phyloP scores from a whole-genome alignment of 2,329 filamentous ascomycete species.

The Diaporthe humulicola region DNA sequence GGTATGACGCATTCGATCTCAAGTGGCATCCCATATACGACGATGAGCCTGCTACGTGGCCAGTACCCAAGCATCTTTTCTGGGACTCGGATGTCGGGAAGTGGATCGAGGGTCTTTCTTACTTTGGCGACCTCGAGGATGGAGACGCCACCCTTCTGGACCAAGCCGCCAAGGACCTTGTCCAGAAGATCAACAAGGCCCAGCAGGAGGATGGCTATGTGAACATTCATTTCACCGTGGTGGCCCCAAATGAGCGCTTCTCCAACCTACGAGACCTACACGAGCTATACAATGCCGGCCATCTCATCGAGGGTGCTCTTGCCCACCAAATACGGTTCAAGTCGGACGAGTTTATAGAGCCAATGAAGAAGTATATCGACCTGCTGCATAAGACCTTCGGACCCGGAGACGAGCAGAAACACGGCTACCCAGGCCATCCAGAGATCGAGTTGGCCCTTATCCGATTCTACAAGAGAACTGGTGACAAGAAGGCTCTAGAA shows the following conservation, averaged over 20 bases:
- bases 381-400: slow-evolving; percentile 66
- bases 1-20: slow-evolving; percentile 69
- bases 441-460: slow-evolving; percentile 63
- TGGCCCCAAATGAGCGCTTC: slow-evolving; percentile 67
- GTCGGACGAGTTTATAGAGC: slow-evolving; percentile 63
- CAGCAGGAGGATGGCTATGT: slow-evolving; percentile 73
- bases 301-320: slow-evolving; percentile 71
- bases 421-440: slow-evolving; percentile 73
- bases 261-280: slow-evolving; percentile 72
- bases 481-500: slow-evolving; percentile 51
- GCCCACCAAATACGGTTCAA: slow-evolving; percentile 66
- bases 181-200: slow-evolving; percentile 67
- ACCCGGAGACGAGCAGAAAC: slow-evolving; percentile 59
- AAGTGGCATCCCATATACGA: slow-evolving; percentile 67
- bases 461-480: slow-evolving; percentile 52
- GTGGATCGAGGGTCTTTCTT: slow-evolving; percentile 73
- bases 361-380: slow-evolving; percentile 67
- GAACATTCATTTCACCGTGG: slow-evolving; percentile 73
- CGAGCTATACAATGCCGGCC: slow-evolving; percentile 72
- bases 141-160: slow-evolving; percentile 60
- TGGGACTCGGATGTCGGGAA: slow-evolving; percentile 71
- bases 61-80: slow-evolving; percentile 54
- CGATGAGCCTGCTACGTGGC: slow-evolving; percentile 55
- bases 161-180: slow-evolving; percentile 65
- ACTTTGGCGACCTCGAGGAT: slow-evolving; percentile 57